Evolutionary conservation across 169 alveolate genomes (phyloP), one percentile per base, ranked within the genome.

Genomic region (Eimeria maxima): DNA sequence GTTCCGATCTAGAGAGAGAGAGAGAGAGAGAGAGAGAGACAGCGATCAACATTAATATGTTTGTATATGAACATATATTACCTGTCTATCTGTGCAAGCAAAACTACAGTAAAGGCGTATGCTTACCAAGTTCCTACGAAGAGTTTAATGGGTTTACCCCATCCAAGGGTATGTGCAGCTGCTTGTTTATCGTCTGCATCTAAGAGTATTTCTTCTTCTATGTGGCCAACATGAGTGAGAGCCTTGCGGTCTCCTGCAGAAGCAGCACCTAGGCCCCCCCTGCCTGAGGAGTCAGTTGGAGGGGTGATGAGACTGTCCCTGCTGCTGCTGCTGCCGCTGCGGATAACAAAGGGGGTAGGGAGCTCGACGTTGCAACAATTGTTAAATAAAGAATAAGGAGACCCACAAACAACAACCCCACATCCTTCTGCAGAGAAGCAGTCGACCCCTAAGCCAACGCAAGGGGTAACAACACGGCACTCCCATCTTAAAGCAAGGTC

Each of bases 391-490:
- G 83, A 44, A 76, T 16, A 92, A 1, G 95, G 91, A 24, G 47
- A 69, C 0, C 76, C 95, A 53, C 95, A 92, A 11, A 92, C 33
- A 4, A 92, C 83, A 11, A 92, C 69, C 22, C 95, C 95, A 80
- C 95, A 92, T 0, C 95, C 95, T 24, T 92, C 95, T 24, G 74
- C 90, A 11, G 90, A 78, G 3, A 74, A n/a, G 27, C 90, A 92
- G 42, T 92, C 95, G 7, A 92, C 81, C 5, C 91, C 69, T 27
- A 42, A 29, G 18, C 71, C 95, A 1, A 92, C 67, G n/a, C 86
- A 22, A 1, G 95, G 95, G 53, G 95, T 92, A 33, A 92, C 95
- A 42, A 92, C 71, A 20, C 95, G 63, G 42, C 95, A 92, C 71
- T 92, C 95, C 95, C 95, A 92, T 47, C 95, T 53, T 71, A 69